A percentile compares a stretch with the other conserved stretches of the same genome.
Conservation (phyloP, 148 eudicot species). For the Spergularia marina region DNA sequence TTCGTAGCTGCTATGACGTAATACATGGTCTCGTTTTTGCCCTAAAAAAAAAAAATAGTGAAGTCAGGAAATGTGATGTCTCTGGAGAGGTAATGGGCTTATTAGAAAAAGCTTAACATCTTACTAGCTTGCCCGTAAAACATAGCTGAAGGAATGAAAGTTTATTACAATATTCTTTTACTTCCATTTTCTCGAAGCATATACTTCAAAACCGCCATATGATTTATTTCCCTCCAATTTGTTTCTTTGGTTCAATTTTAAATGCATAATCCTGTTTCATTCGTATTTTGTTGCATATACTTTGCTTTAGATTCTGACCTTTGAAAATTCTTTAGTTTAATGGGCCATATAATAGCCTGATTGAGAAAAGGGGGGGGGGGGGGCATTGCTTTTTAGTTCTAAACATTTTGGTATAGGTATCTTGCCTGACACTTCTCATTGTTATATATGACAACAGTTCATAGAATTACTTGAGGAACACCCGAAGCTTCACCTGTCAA, state of each 20-base stretch:
- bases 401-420: too few relatives aligned
- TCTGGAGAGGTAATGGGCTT: too few relatives aligned
- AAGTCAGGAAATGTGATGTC: too few relatives aligned
- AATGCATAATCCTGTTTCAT: background rate
- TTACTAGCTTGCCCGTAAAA: background rate
- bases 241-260: background rate
- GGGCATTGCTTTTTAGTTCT: too few relatives aligned
- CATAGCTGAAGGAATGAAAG: background rate
- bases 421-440: conserved; percentile 8
- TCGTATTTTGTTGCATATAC: background rate
- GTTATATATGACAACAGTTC: conserved; percentile 50
- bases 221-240: background rate
- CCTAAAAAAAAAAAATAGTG: too few relatives aligned
- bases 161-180: background rate
- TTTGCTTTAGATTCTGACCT: background rate
- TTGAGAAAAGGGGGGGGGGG: too few relatives aligned
- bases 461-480: conserved; percentile 73
- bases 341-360: too few relatives aligned
- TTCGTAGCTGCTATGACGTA: too few relatives aligned
- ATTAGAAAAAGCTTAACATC: too few relatives aligned
- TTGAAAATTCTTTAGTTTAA: background rate
- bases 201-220: too few relatives aligned
- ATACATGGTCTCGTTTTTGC: too few relatives aligned
- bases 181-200: too few relatives aligned
- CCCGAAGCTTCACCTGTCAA: conserved; percentile 61